A percentile compares a stretch with the other conserved stretches of the same genome.
phyloP scores from a whole-genome alignment of 225 moss, liverwort and hornwort genomes.

The Neckera pumila region DNA sequence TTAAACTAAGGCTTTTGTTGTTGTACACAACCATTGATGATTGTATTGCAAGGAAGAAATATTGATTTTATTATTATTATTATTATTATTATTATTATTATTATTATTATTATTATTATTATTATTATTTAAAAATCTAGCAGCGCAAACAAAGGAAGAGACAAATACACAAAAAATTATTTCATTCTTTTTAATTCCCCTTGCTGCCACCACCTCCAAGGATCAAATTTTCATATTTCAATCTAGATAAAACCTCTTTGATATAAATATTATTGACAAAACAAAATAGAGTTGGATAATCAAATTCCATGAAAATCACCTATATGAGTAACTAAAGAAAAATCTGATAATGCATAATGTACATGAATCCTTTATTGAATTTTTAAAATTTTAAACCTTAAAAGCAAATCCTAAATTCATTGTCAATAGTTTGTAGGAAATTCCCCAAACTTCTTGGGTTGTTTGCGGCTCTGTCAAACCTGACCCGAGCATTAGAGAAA shows the following conservation, averaged over 20 bases:
- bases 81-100: no score
- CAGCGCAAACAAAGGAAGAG: no score
- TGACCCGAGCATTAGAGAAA: no score
- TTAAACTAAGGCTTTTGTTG: no score
- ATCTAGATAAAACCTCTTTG: neutral
- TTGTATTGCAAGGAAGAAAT: no score
- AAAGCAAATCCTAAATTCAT: neutral
- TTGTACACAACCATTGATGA: no score
- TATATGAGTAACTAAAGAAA: neutral
- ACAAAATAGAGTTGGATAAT: neutral
- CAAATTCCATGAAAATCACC: neutral
- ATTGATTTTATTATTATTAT: no score
- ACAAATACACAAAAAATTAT: no score
- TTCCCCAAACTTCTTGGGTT: neutral
- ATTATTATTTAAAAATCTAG: no score
- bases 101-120: no score
- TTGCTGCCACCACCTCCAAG: no score
- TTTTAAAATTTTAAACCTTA: fast-evolving
- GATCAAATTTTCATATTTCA: neutral
- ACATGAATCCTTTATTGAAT: neutral
- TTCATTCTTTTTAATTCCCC: no score
- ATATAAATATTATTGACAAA: neutral
- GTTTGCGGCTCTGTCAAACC: fast-evolving
- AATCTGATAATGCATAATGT: neutral
- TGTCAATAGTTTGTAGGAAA: neutral